Percentiles rank a stretch among this genome's conserved stretches.
Evolutionary conservation across 768 basidiomycete species (phyloP).

Genomic region (Gelatoporia subvermispora): DNA sequence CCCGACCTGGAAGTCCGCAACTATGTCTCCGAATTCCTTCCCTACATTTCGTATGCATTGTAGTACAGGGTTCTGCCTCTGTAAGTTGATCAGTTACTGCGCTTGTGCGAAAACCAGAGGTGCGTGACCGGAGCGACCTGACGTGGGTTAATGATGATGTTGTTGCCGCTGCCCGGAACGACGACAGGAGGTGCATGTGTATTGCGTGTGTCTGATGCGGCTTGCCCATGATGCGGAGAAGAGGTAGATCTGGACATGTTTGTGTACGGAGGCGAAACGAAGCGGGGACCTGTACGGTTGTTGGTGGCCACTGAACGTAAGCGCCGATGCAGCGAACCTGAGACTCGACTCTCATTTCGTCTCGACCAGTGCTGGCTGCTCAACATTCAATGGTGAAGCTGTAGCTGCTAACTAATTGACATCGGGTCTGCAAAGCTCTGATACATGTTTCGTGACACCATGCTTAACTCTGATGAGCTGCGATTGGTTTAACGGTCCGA

Average conservation of each 20-base stretch:
- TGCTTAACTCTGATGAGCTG: too few relatives aligned
- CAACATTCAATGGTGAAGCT: too few relatives aligned
- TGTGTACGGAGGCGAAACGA: conserved; percentile 3
- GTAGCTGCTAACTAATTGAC: too few relatives aligned
- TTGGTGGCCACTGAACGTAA: too few relatives aligned
- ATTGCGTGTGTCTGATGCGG: too few relatives aligned
- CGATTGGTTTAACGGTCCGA: too few relatives aligned
- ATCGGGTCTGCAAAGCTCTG: too few relatives aligned
- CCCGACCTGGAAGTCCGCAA: conserved; percentile 94
- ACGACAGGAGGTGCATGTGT: conserved; percentile 28
- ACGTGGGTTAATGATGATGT: conserved; percentile 29
- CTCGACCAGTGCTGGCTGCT: too few relatives aligned
- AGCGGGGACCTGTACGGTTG: too few relatives aligned
- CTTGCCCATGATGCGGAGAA: conserved; percentile 8
- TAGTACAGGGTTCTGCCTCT: conserved; percentile 89
- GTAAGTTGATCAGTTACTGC: not conserved
- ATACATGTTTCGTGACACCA: too few relatives aligned
- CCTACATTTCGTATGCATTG: conserved; percentile 82
- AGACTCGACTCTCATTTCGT: too few relatives aligned
- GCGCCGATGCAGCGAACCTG: too few relatives aligned
- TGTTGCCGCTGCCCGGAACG: conserved; percentile 27
- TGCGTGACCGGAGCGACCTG: conserved; percentile 16
- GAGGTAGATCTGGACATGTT: conserved; percentile 10
- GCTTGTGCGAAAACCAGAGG: not conserved
- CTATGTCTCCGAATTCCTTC: conserved; percentile 92